These are phyloP conservation scores for Suillus lakei DNA, from an alignment of 768 basidiomycete species.

Conservation along the genomic window DNA sequence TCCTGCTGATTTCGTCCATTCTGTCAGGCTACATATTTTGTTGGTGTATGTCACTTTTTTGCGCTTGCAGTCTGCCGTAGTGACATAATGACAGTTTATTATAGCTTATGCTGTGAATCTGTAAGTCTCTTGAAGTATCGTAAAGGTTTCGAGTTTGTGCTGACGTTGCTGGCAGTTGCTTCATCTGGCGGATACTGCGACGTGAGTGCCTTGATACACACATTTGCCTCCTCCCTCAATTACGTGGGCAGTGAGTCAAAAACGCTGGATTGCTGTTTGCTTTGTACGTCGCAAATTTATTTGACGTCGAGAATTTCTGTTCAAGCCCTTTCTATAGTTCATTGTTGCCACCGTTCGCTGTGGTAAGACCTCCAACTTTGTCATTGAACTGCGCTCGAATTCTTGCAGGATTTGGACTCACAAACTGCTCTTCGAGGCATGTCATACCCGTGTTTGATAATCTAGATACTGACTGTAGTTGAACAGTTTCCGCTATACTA, in stretches of 20 bases:
- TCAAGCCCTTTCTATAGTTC: slow-evolving; percentile 3
- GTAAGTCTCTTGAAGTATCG: background rate
- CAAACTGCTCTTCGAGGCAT: slow-evolving; percentile 6
- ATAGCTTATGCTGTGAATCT: slow-evolving; percentile 9
- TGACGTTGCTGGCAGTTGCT: slow-evolving; percentile 14
- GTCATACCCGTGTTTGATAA: background rate
- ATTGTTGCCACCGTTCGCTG: slow-evolving; percentile 11
- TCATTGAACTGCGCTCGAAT: background rate
- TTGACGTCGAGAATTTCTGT: background rate
- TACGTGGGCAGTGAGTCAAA: slow-evolving; percentile 16
- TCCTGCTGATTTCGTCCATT: background rate
- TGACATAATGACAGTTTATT: background rate
- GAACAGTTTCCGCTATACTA: slow-evolving; percentile 13
- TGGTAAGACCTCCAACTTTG: slow-evolving; percentile 7
- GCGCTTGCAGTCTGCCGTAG: background rate
- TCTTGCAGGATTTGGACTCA: slow-evolving; percentile 13
- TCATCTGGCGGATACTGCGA: slow-evolving; percentile 24
- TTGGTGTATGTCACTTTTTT: slow-evolving; percentile 12
- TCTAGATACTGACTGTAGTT: background rate
- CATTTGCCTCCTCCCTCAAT: background rate
- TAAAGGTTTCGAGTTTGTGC: background rate
- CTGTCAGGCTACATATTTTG: slow-evolving; percentile 12
- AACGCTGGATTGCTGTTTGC: slow-evolving; percentile 10
- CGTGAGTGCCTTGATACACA: slow-evolving; percentile 10
- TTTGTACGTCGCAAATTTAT: slow-evolving; percentile 14